Evolutionary conservation across 441 rosid genomes (phyloP), one percentile per base, ranked within the genome.

Genomic region (Syzygium malaccense): DNA sequence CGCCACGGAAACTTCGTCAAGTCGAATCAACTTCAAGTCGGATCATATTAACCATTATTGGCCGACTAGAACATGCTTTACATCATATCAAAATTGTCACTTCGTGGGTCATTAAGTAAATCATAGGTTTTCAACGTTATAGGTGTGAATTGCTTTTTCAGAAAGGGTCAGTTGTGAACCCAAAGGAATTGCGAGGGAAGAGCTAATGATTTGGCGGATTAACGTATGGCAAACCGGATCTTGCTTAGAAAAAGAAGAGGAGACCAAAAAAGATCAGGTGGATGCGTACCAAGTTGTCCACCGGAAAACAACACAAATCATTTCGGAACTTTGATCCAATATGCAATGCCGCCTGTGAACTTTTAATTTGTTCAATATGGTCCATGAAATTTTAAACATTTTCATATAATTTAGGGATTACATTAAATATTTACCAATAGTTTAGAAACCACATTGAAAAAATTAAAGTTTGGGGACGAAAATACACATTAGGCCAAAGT

Each of bases 231-330:
- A 55, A 55, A 20, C 20, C 26, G 23, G 8, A 55, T 55, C 11
- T 55, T 55, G 58, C 58, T 55, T 7, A 55, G 58, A 55, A 20
- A 55, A 55, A 55, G 58, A 20, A 55, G 58, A 55, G 58, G 58
- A 55, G 26, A 55, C 1, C 0, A 55, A 20, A 56, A 1, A 4
- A 7, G 28, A 1, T 0, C 6, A 23, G 3, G 60, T 9, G 1
- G n/a, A 23, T 57, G 60, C 60, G 28, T 57, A 57, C 13, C 0
- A 2, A 0, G 60, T 57, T 13, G 0, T 57, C 7, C 45, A 41
- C 45, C 45, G 28, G 13, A 56, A 56, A 56, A 56, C 23, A 26
- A 56, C 60, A 23, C 13, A 17, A 56, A 56, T 56, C 28, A 3
- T 56, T 11, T 4, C 0, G 1, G 0, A 56, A 56, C 1, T 56